These are phyloP conservation scores for Aureobasidium lini DNA, from an alignment of 2,329 filamentous ascomycete species.

Conservation along the genomic window DNA sequence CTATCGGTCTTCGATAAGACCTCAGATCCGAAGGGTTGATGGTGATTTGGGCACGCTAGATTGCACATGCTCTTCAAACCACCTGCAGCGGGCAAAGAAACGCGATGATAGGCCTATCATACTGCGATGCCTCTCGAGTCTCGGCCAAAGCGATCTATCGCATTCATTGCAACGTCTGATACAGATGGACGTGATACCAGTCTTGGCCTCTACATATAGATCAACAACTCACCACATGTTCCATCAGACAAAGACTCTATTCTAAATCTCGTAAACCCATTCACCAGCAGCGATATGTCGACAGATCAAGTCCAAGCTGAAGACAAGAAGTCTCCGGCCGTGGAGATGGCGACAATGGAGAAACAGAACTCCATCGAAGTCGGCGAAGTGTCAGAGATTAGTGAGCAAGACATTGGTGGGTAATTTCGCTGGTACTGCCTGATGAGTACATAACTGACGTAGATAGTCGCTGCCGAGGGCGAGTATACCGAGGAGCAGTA, in stretches of 20 bases:
- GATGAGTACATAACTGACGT: background rate
- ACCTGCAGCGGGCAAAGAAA: background rate
- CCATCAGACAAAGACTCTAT: too few relatives aligned
- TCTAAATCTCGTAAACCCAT: background rate
- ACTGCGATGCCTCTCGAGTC: background rate
- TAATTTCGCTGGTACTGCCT: background rate
- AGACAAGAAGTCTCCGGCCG: background rate
- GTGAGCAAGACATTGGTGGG: background rate
- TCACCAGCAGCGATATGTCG: background rate
- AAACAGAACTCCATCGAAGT: background rate
- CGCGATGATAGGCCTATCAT: background rate
- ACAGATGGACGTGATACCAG: background rate
- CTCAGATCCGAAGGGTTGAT: too few relatives aligned
- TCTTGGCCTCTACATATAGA: background rate
- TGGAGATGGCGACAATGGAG: background rate
- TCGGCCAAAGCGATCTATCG: too few relatives aligned
- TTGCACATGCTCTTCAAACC: background rate
- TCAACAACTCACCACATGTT: too few relatives aligned
- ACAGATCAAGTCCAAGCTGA: background rate
- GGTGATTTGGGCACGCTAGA: too few relatives aligned
- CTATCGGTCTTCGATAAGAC: background rate
- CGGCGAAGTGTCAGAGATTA: background rate
- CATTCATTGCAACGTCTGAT: too few relatives aligned
- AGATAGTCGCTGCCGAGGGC: background rate
- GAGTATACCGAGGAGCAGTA: constrained; percentile 24